Conservation (phyloP, 2,329 filamentous ascomycete species). For the Aureobasidium lini region DNA sequence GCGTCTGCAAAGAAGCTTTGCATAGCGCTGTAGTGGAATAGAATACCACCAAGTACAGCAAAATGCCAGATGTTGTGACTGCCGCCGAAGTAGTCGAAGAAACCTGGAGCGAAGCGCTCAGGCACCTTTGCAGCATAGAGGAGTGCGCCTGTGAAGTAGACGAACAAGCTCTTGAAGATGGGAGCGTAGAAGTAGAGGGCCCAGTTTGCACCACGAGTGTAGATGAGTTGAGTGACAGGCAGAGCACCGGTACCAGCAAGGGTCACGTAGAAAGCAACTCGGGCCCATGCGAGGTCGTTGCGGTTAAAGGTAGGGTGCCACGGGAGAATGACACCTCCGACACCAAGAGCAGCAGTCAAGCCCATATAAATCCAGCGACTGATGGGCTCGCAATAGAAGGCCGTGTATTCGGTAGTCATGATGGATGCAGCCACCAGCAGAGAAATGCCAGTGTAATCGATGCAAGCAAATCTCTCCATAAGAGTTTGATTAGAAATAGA, state of each 20-base stretch:
- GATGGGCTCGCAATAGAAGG: constrained; percentile 92
- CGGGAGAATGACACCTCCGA: constrained; percentile 82
- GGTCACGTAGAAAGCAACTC: constrained; percentile 84
- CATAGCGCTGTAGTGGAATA: constrained; percentile 98
- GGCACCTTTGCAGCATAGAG: constrained; percentile 90
- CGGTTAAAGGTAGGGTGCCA: constrained; percentile 97
- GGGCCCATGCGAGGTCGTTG: constrained; percentile 82
- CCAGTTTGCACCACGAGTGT: constrained; percentile 69
- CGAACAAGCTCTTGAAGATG: constrained; percentile 73
- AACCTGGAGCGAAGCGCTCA: constrained; percentile 84
- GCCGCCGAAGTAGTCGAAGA: constrained; percentile 91
- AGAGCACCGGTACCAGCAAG: constrained; percentile 83
- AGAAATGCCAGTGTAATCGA: constrained; percentile 97
- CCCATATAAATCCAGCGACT: constrained; percentile 82
- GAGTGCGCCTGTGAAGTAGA: constrained; percentile 77
- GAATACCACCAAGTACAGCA: constrained; percentile 85
- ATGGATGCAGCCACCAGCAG: constrained; percentile 91
- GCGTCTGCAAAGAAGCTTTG: constrained; percentile 75
- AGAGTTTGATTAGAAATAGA: constrained; percentile 83
- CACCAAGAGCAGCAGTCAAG: constrained; percentile 70
- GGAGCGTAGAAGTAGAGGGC: constrained; percentile 86
- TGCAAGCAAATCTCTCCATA: constrained; percentile 91
- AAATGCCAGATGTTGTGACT: constrained; percentile 98
- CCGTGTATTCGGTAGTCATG: constrained; percentile 96
- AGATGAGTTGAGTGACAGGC: constrained; percentile 74